Evolutionary conservation across 2,329 filamentous ascomycete species (phyloP), one percentile per base, ranked within the genome.

Genomic region (Fusarium duplospermum): DNA sequence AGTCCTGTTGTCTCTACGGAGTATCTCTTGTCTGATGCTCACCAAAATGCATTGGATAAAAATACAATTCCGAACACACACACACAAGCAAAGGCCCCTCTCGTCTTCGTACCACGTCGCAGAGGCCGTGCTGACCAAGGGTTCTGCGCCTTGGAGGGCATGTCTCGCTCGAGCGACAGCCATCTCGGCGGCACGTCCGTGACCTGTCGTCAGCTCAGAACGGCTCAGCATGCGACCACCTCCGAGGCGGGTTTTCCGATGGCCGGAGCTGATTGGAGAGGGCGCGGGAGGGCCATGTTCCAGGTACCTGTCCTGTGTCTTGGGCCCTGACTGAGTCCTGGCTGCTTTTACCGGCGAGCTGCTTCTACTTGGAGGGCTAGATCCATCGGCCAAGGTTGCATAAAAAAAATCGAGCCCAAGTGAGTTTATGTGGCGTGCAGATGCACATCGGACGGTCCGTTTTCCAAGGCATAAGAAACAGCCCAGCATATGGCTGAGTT

Each of bases 141-240:
- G 69, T 72, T 72, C 70, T 72, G 67, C 71, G 68, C 70, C 70
- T 40, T 54, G 40, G 38, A 74, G 35, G 52, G 31, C 18, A 63
- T 75, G 71, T 70, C 64, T 76, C 60, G 47, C 24, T 31, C 27
- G 47, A 54, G 24, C 18, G 13, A 72, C 40, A 72, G 57, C 68
- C 62, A 67, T 67, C 74, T 77, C 64, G 61, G 64, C 71, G 71
- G 71, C 69, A 69, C 56, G 67, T 61, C 71, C 72, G 68, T 78
- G 62, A 71, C 68, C 60, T 69, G 68, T 72, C 59, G 73, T 78
- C 76, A 78, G 76, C 71, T 77, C 65, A 74, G 74, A 76, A 77
- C 66, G 62, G 66, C 70, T 73, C 72, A 78, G 67, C 62, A 77
- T 78, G 74, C 68, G 72, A 69, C 72, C 73, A 69, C 66, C 64